A percentile compares a stretch with the other conserved stretches of the same genome.
Conservation (phyloP, 148 eudicot genomes). For the Nyssa sinensis region DNA sequence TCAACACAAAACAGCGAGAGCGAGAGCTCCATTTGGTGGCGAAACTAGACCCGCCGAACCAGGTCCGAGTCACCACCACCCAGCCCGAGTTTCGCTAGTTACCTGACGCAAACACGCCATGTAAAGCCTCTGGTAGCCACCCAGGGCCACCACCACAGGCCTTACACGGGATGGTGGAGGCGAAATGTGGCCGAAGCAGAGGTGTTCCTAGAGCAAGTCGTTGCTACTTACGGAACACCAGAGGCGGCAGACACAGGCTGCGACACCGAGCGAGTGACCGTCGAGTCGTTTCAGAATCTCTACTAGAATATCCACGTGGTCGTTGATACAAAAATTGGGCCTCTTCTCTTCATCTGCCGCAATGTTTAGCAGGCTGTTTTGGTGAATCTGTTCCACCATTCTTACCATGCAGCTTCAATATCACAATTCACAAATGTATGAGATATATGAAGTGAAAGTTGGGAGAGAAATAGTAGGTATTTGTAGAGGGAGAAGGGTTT, state of each 20-base stretch:
- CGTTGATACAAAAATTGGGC: no score
- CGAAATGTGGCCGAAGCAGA: conserved; percentile 71
- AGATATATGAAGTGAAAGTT: no score
- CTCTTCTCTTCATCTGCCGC: no score
- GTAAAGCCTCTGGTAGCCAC: conserved; percentile 70
- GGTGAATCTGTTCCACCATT: conserved; percentile 19
- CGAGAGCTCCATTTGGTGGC: conserved; percentile 68
- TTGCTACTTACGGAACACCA: no score
- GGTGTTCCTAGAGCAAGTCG: conserved; percentile 77
- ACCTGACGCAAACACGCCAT: no score
- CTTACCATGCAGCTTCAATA: no score
- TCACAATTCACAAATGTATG: no score
- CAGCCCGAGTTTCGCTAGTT: no score
- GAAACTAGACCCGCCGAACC: conserved; percentile 41
- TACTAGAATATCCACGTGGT: conserved; percentile 51
- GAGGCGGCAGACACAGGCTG: no score
- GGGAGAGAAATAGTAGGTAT: not conserved
- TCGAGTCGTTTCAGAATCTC: conserved; percentile 72
- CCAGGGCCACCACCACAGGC: conserved; percentile 59
- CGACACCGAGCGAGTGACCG: conserved; percentile 46
- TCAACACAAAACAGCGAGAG: no score
- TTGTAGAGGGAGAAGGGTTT: not conserved
- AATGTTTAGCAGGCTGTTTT: conserved; percentile 70
- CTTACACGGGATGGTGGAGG: conserved; percentile 35
- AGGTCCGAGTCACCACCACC: conserved; percentile 17